Conservation (phyloP, 805 yeast genomes). For the Maudiozyma pseudohumilis region DNA sequence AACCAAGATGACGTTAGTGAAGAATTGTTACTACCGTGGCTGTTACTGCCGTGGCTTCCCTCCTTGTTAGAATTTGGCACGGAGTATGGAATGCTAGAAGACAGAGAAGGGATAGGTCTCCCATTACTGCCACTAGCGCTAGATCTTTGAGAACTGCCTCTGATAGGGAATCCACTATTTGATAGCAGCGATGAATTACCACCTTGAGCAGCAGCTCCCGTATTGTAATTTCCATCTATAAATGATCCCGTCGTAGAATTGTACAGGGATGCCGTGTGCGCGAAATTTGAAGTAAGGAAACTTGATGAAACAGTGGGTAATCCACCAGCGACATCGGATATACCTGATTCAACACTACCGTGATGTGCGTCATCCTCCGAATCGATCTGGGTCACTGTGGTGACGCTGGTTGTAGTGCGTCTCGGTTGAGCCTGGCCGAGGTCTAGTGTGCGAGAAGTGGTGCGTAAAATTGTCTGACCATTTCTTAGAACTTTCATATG, state of each 20-base stretch:
- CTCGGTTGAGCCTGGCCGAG: slow-evolving; percentile 8
- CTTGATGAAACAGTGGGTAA: slow-evolving; percentile 19
- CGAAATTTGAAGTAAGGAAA: slow-evolving; percentile 27
- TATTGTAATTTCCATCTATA: slow-evolving; percentile 11
- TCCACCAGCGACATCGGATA: neutral
- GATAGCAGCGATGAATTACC: neutral
- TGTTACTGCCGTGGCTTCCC: slow-evolving; percentile 4
- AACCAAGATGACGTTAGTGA: slow-evolving; percentile 29
- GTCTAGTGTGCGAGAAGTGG: slow-evolving; percentile 13
- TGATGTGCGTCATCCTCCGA: slow-evolving; percentile 17
- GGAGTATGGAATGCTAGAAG: slow-evolving; percentile 57
- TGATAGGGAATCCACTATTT: slow-evolving; percentile 24
- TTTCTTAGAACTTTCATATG: neutral
- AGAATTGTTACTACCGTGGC: slow-evolving; percentile 16
- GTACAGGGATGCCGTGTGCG: slow-evolving; percentile 28
- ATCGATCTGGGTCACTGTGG: slow-evolving; percentile 23
- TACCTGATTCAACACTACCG: neutral
- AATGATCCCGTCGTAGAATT: slow-evolving; percentile 14
- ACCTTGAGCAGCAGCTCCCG: neutral
- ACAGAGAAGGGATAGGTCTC: slow-evolving; percentile 35
- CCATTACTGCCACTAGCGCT: slow-evolving; percentile 7
- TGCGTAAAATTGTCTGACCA: slow-evolving; percentile 7
- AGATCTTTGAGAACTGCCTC: slow-evolving; percentile 8
- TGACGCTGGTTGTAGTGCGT: slow-evolving; percentile 20
- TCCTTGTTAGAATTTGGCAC: slow-evolving; percentile 54